These are phyloP conservation scores for Sporobolomyces pararoseus DNA, from an alignment of 768 basidiomycete genomes.

Conservation along the genomic window DNA sequence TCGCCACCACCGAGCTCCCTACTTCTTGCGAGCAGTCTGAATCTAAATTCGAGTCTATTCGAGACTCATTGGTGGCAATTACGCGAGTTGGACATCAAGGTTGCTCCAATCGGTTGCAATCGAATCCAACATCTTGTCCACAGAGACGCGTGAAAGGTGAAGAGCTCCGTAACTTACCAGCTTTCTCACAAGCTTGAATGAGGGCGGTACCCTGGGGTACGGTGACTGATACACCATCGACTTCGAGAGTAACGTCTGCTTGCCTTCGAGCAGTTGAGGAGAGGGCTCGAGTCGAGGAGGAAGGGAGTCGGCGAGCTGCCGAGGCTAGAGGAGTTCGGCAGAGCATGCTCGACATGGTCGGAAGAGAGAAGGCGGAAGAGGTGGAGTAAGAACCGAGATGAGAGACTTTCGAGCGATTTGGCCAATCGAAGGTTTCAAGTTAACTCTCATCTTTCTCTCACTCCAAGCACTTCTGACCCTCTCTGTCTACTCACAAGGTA, in stretches of 20 bases:
- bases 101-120: neutral
- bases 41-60: no score
- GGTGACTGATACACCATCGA: slow-evolving; percentile 95
- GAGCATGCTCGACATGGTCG: slow-evolving; percentile 21
- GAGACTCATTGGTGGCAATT: no score
- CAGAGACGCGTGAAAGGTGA: neutral
- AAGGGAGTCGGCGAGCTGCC: slow-evolving; percentile 12
- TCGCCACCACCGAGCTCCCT: no score
- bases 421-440: neutral
- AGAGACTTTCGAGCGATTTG: neutral
- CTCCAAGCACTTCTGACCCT: neutral
- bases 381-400: neutral
- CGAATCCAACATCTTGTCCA: neutral
- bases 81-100: no score
- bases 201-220: slow-evolving; percentile 73
- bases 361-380: neutral
- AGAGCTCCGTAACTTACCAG: slow-evolving; percentile 31
- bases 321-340: slow-evolving; percentile 3
- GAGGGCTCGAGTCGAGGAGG: slow-evolving; percentile 13
- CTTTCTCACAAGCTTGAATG: slow-evolving; percentile 48
- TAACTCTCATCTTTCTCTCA: neutral
- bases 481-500: no score
- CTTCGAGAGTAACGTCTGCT: slow-evolving; percentile 69
- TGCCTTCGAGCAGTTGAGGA: neutral
- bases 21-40: no score